Evolutionary conservation across 2,329 filamentous ascomycete genomes (phyloP), one percentile per base, ranked within the genome.

Genomic region (Nectriaceae sp.): DNA sequence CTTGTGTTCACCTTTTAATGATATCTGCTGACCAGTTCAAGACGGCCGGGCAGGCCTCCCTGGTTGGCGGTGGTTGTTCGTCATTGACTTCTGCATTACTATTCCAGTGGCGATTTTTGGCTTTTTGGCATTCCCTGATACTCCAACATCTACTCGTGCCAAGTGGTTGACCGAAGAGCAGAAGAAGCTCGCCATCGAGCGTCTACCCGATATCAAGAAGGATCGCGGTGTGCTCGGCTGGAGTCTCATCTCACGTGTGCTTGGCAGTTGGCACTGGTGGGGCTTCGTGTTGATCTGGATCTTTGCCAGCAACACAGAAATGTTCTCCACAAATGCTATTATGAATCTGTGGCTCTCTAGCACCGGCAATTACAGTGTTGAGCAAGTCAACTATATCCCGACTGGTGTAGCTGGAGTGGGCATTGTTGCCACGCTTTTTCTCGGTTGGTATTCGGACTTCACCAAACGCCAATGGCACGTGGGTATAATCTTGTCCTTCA

Each of bases 321-420:
- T 50, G 48, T 50, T 42, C 22, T 41, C 44, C 2, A 37, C 40
- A 15, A 50, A 50, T 35, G 48, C 36, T 3, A 46, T 50, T 16
- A 19, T 50, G 21, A 57, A 65, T 38, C 29, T 57, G 2, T 64
- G 57, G 31, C 59, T 64, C 26, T 59, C 62, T 59, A 65, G 16
- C 62, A 74, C 37, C 15, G 48, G 44, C 15, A 56, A 36, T 42
- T 71, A 53, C 52, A 61, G 40, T 49, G 62, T 50, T 53, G 62
- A 46, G 33, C 70, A 79, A 24, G 78, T 82, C 45, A 79, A 78
- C 44, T 75, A 72, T 31, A 75, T 77, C 44, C 75, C 75, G 0
- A 75, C 74, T 0, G 68, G 67, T 0, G 71, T 42, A 10, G 31
- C 38, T 22, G 47, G 22, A 13, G 41, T 50, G 15, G 47, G 42